These are phyloP conservation scores for Termitomyces eurrhizus DNA, from an alignment of 768 basidiomycete genomes.

Conservation along the genomic window DNA sequence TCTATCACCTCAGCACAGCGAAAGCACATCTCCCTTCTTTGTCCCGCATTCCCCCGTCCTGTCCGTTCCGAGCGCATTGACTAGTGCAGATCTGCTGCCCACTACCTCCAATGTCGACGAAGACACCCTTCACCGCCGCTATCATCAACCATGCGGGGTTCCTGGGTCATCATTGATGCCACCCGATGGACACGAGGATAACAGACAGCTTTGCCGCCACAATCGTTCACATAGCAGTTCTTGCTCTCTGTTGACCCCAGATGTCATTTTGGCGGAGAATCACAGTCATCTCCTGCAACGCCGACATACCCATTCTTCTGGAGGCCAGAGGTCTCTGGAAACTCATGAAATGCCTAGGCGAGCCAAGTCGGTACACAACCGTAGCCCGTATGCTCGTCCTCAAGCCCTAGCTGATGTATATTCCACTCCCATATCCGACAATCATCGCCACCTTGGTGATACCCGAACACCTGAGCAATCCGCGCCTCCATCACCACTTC, in stretches of 20 bases:
- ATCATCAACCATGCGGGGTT: neutral
- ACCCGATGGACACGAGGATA: neutral
- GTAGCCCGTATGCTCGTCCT: constrained; percentile 13
- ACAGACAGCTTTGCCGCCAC: constrained; percentile 6
- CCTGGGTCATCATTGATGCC: neutral
- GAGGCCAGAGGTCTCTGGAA: neutral
- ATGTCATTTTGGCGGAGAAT: neutral
- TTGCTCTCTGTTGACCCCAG: constrained; percentile 3
- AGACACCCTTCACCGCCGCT: neutral
- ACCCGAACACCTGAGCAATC: constrained; percentile 8
- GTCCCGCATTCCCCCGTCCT: neutral
- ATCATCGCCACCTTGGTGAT: neutral
- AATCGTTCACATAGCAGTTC: constrained; percentile 6
- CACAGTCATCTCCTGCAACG: constrained; percentile 3
- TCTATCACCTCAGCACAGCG: neutral
- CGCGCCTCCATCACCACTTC: constrained; percentile 6
- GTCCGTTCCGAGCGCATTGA: neutral
- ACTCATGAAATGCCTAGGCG: constrained; percentile 2
- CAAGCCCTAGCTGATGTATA: neutral
- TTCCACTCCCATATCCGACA: neutral
- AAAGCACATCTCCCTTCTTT: neutral
- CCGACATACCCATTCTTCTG: constrained; percentile 12
- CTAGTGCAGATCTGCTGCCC: neutral
- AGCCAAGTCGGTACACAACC: constrained; percentile 6
- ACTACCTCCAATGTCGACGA: neutral